Conservation (phyloP, 805 yeast species). For the Pichia phayaonensis region DNA sequence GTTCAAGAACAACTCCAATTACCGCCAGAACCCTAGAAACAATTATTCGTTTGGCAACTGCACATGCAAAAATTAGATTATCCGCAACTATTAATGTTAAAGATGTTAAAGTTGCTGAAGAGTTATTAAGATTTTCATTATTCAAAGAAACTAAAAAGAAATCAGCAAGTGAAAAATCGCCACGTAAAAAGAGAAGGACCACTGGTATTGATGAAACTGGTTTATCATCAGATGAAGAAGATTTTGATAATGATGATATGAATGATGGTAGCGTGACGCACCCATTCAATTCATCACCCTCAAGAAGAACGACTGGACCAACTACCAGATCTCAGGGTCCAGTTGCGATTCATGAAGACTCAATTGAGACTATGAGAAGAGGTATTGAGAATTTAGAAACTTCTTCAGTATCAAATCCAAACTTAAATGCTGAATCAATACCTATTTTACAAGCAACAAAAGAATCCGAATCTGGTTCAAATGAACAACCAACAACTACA, state of each 20-base stretch:
- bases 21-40: conserved; percentile 98
- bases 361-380: conserved; percentile 17
- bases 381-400: conserved; percentile 20
- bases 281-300: conserved; percentile 8
- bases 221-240: conserved; percentile 16
- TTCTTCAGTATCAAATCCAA: background rate
- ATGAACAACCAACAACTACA: conserved; percentile 8
- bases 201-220: conserved; percentile 5
- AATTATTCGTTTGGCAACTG: conserved; percentile 86
- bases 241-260: conserved; percentile 11
- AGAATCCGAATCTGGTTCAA: background rate
- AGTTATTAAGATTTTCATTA: conserved; percentile 74
- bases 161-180: conserved; percentile 25
- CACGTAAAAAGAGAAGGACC: conserved; percentile 32
- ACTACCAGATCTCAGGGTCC: conserved; percentile 10
- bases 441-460: background rate
- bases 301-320: background rate
- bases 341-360: conserved; percentile 21
- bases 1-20: conserved; percentile 81
- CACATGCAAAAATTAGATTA: conserved; percentile 93
- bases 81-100: conserved; percentile 62
- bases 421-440: background rate
- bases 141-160: conserved; percentile 54
- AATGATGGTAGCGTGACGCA: conserved; percentile 9
- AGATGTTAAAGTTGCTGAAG: conserved; percentile 85